Conservation (phyloP, 2,329 filamentous ascomycete species). For the Fusarium annulatum region DNA sequence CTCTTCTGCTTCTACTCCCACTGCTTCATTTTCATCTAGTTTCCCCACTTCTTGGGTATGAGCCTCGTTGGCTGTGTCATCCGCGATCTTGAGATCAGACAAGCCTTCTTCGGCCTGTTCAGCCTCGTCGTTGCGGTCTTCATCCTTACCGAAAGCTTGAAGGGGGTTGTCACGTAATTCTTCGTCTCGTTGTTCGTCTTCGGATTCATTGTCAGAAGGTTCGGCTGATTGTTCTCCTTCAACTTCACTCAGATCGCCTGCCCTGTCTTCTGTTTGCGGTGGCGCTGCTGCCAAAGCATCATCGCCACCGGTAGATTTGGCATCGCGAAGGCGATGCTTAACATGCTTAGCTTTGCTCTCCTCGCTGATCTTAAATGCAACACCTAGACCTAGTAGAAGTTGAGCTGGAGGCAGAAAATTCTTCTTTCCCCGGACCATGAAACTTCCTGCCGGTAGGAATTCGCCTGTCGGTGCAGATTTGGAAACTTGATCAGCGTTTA, state of each 20-base stretch:
- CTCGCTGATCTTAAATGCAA: conserved; percentile 89
- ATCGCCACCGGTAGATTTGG: conserved; percentile 29
- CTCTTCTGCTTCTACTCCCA: conserved; percentile 33
- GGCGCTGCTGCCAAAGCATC: conserved; percentile 22
- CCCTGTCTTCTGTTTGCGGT: conserved; percentile 43
- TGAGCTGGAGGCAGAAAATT: conserved; percentile 91
- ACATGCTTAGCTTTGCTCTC: conserved; percentile 85
- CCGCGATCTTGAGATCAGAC: conserved; percentile 41
- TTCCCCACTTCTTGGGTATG: conserved; percentile 50
- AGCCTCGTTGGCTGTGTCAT: conserved; percentile 38
- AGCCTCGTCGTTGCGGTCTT: conserved; percentile 44
- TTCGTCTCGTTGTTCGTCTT: conserved; percentile 47
- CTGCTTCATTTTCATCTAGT: conserved; percentile 38
- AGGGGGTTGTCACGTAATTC: conserved; percentile 53
- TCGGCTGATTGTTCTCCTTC: conserved; percentile 47
- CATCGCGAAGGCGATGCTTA: conserved; percentile 66
- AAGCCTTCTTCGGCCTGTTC: conserved; percentile 42
- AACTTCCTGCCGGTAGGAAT: conserved; percentile 80
- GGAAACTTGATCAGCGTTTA: conserved; percentile 87
- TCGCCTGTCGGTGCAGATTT: conserved; percentile 86
- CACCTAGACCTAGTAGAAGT: conserved; percentile 85
- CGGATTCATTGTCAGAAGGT: conserved; percentile 47
- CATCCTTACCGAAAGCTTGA: conserved; percentile 44
- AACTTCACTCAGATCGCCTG: conserved; percentile 32
- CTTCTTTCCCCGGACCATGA: conserved; percentile 86